Base-by-base conservation (phyloP, 176 grass and related monocot genomes). In the Coix lacrymajobi region DNA sequence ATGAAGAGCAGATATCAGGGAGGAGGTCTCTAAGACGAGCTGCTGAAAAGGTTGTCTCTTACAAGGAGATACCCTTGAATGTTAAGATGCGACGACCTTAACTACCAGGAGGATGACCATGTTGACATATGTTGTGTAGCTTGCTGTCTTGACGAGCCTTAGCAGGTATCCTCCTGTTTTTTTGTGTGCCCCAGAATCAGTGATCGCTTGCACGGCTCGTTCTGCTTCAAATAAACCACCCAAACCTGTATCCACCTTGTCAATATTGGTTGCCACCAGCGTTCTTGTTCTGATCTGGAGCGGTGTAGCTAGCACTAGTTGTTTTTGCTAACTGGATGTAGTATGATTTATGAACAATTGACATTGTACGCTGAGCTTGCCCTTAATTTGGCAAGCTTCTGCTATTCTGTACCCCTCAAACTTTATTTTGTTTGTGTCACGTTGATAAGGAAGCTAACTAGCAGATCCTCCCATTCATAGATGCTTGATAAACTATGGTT, bases 1-100 rank as follows among this genome's bases (percentile, higher is more conserved):
- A 32, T 13, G 57, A 73, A 40, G 82, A 68, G 36, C 74, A 51
- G 14, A 79, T 22, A 29, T 3, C 39, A 9, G 72, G 81, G 31
- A 84, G 77, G 52, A 86, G 68, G 29, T 85, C 83, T 44, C 44
- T 79, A 30, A 66, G 86, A 26, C 85, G 69, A 70, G 92, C 86
- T 54, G 83, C 82, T 80, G 92, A 85, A 37, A 94, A 89, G 62
- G 80, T 86, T 3, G 26, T 79, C 37, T 91, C 83, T 3, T 94
- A 94, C 85, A 94, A 80, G 69, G 92, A 94, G 84, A 60, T 45
- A 16, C 79, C 88, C 61, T 12, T 91, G 78, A 94, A 91, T 72
- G 33, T 86, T 66, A 94, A 94, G 76, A 88, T 94, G 92, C 79
- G 92, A 2, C 81, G 91, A 73, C 57, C 39, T 31, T 88, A 67